Evolutionary conservation across 352 stramenopile species (phyloP).

Genomic region (Phytophthora citricola): DNA sequence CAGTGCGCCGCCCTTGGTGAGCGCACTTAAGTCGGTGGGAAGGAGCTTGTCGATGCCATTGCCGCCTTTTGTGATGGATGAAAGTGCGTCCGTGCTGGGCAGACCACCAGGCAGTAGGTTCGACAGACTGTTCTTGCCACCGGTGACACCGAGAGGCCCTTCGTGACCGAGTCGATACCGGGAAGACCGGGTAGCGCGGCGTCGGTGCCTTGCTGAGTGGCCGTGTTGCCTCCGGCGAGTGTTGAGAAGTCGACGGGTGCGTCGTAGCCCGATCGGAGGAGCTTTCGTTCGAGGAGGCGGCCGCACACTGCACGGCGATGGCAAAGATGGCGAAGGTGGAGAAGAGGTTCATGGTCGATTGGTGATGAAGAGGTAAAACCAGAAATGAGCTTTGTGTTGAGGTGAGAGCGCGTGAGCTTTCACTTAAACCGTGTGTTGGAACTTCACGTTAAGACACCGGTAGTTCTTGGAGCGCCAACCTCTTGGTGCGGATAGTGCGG

Average conservation of each 20-base stretch:
- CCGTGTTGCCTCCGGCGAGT: neutral
- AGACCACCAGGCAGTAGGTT: neutral
- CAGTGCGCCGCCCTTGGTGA: neutral
- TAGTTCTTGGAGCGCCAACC: too few species aligned
- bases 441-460: too few species aligned
- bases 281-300: neutral
- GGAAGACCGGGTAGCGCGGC: neutral
- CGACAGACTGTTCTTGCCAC: neutral
- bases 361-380: neutral
- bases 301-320: neutral
- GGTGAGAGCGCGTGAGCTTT: too few species aligned
- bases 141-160: neutral
- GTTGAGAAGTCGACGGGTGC: neutral
- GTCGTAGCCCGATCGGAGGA: neutral
- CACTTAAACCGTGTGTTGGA: too few species aligned
- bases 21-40: neutral
- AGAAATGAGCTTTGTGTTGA: neutral
- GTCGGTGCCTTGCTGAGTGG: neutral
- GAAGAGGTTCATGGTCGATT: neutral
- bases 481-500: neutral
- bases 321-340: neutral
- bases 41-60: neutral
- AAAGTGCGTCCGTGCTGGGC: neutral
- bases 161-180: neutral
- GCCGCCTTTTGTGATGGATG: neutral